Evolutionary conservation across 2,329 filamentous ascomycete species (phyloP).

Genomic region (Alternaria sp.): DNA sequence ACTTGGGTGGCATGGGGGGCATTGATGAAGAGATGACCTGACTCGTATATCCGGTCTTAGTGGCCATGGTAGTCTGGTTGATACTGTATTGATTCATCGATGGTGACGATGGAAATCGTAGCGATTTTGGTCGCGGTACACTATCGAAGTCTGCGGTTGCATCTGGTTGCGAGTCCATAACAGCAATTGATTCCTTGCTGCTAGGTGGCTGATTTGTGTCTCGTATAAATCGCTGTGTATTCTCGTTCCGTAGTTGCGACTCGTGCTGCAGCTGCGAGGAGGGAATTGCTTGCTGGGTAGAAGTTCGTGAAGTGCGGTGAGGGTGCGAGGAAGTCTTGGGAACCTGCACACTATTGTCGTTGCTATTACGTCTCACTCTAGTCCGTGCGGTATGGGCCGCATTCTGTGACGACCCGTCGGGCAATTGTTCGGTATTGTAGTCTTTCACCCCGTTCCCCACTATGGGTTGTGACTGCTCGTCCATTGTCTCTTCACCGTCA

Average conservation of each 20-base stretch:
- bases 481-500: constrained; percentile 31
- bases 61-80: constrained; percentile 42
- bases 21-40: constrained; percentile 42
- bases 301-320: constrained; percentile 22
- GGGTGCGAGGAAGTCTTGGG: constrained; percentile 49
- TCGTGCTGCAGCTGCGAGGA: constrained; percentile 30
- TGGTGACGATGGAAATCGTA: constrained; percentile 47
- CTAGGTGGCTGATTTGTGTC: constrained; percentile 23
- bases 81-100: constrained; percentile 45
- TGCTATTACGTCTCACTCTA: constrained; percentile 18
- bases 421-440: constrained; percentile 29
- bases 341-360: constrained; percentile 38
- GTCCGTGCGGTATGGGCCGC: constrained; percentile 20
- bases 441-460: constrained; percentile 17
- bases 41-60: constrained; percentile 38
- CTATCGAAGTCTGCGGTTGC: constrained; percentile 31
- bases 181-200: constrained; percentile 47
- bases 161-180: constrained; percentile 56
- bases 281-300: constrained; percentile 25
- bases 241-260: constrained; percentile 21
- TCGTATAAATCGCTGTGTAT: constrained; percentile 24
- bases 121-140: constrained; percentile 32
- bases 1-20: constrained; percentile 36
- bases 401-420: constrained; percentile 42
- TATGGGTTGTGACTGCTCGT: constrained; percentile 23